Conservation (phyloP, 805 yeast species). For the Tetrapisispora arboricola region DNA sequence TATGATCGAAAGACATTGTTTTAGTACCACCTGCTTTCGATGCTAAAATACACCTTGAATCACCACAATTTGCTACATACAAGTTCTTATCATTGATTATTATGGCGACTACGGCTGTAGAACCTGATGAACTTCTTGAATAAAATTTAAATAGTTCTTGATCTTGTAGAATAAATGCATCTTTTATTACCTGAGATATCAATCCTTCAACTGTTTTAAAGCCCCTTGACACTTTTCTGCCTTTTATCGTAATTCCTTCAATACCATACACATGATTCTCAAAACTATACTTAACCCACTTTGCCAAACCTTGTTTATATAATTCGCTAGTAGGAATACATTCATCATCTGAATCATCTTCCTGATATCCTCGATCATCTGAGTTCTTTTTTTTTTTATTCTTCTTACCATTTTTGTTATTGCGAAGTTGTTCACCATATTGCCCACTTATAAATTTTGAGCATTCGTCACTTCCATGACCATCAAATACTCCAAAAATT, state of each 20-base stretch:
- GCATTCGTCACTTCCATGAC: constrained; percentile 66
- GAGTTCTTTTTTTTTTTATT: constrained; percentile 1
- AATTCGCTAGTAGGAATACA: background rate
- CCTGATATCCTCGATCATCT: constrained; percentile 4
- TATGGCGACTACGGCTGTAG: constrained; percentile 41
- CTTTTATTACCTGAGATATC: constrained; percentile 31
- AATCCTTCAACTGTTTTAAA: constrained; percentile 29
- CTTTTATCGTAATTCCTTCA: constrained; percentile 5
- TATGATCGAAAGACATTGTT: constrained; percentile 67
- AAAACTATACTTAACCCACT: constrained; percentile 23
- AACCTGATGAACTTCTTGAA: constrained; percentile 37
- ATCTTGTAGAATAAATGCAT: constrained; percentile 39
- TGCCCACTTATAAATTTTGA: constrained; percentile 41
- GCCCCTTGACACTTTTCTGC: constrained; percentile 7
- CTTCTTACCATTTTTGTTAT: constrained; percentile 3
- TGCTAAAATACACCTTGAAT: constrained; percentile 53
- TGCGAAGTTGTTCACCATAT: background rate
- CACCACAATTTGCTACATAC: constrained; percentile 64
- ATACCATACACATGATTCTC: constrained; percentile 24
- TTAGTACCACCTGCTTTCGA: constrained; percentile 47
- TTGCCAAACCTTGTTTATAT: constrained; percentile 15
- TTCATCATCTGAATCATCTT: background rate
- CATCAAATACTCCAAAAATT: constrained; percentile 69
- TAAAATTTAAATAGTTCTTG: constrained; percentile 32
- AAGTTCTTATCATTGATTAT: constrained; percentile 37